Evolutionary conservation across 768 basidiomycete genomes (phyloP).

Genomic region (Amylocystis lapponica): DNA sequence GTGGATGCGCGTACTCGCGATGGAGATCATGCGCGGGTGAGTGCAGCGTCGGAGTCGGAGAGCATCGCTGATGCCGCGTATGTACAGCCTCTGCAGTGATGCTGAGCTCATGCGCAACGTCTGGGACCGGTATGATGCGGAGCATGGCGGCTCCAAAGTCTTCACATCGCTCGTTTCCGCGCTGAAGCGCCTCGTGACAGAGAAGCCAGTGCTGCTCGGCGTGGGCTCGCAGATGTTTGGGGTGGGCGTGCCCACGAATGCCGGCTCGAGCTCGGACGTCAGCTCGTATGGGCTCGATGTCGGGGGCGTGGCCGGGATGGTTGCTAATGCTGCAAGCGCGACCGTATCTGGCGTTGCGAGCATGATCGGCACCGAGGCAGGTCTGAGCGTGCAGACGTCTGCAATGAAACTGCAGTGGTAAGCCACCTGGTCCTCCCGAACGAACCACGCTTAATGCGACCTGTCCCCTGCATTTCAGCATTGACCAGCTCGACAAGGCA

Average conservation of each 20-base stretch:
- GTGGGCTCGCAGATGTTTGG: slow-evolving; percentile 77
- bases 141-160: slow-evolving; percentile 55
- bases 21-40: slow-evolving; percentile 90
- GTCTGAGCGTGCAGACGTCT: slow-evolving; percentile 66
- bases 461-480: slow-evolving; percentile 40
- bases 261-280: slow-evolving; percentile 28
- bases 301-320: slow-evolving; percentile 72
- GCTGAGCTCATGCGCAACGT: slow-evolving; percentile 71
- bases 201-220: slow-evolving; percentile 83
- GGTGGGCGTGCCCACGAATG: slow-evolving; percentile 48
- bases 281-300: slow-evolving; percentile 56
- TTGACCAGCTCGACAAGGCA: slow-evolving; percentile 97
- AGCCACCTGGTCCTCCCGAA: slow-evolving; percentile 18
- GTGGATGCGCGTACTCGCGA: slow-evolving; percentile 88
- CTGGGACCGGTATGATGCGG: slow-evolving; percentile 74
- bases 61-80: too few species aligned
- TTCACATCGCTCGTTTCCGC: slow-evolving; percentile 77
- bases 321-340: slow-evolving; percentile 76
- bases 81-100: slow-evolving; percentile 65
- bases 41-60: too few species aligned
- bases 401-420: slow-evolving; percentile 92
- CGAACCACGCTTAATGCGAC: slow-evolving; percentile 7
- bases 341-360: slow-evolving; percentile 82
- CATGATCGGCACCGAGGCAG: slow-evolving; percentile 69
- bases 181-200: slow-evolving; percentile 81